Base-by-base conservation (phyloP, 2,329 filamentous ascomycete species). In the Zymoseptoria brevis region DNA sequence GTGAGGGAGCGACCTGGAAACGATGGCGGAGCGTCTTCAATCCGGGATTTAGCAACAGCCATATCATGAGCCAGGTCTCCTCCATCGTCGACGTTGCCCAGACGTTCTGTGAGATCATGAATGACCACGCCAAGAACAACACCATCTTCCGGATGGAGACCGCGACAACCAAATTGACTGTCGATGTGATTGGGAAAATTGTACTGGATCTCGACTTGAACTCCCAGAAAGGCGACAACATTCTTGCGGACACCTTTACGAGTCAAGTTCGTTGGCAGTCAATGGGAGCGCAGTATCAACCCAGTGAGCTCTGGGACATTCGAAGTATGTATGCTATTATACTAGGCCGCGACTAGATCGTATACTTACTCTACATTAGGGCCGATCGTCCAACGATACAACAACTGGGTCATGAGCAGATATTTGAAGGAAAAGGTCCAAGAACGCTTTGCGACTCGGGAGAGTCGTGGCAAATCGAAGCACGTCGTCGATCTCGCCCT, bases 21-120 rank as follows among this genome's bases (percentile, higher is more conserved):
- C 74, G 71, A 57, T 77, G 75, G 75, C 69, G 76, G 52, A 64
- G 63, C 29, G 71, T 74, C 6, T 79, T 79, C 70, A 77, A 77
- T 54, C 75, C 75, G 3, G 75, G 74, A 2, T 77, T 77, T 56
- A 68, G 69, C 0, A 60, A 68, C 16, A 61, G 67, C 9, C 73
- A 77, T 62, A 66, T 77, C 8, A 74, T 76, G 68, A 72, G 70
- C 5, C 71, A 75, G 55, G 71, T 74, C 4, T 72, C 75, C 0
- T 58, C 59, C 4, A 73, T 77, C 13, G 71, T 76, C 1, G 72
- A 76, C 11, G 68, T 72, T 24, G 68, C 66, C 9, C 45, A 66
- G 9, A 63, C 67, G 11, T 75, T 75, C 62, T 63, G 68, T 45
- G 58, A 69, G 4, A 70, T 73, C 13, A 71, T 79, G 53, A 65